Evolutionary conservation across 1,284 basidiomycete species (phyloP).

Genomic region (Heterobasidion annosum): DNA sequence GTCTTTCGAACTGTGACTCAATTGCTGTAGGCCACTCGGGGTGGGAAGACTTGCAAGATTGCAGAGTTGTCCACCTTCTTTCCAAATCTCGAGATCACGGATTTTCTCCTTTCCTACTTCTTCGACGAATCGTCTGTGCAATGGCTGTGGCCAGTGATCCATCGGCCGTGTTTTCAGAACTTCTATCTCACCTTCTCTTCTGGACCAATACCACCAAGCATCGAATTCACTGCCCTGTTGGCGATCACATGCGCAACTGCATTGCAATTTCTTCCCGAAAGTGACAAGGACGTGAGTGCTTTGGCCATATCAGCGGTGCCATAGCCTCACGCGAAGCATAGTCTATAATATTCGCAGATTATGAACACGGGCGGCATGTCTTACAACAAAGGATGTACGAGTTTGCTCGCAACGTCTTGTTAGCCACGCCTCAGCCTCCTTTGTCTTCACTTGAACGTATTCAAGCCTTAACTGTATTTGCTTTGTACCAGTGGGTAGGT

Average conservation of each 20-base stretch:
- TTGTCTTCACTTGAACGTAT: slow-evolving; percentile 15
- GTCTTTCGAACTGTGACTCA: not conserved
- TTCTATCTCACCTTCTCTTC: slow-evolving; percentile 11
- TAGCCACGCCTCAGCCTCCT: slow-evolving; percentile 7
- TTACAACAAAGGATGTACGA: slow-evolving; percentile 12
- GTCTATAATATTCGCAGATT: slow-evolving; percentile 12
- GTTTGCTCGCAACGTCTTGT: slow-evolving; percentile 12
- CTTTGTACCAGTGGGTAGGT: slow-evolving; percentile 15
- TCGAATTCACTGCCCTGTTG: slow-evolving; percentile 14
- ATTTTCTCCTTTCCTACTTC: slow-evolving; percentile 12
- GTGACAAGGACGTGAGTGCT: slow-evolving; percentile 12
- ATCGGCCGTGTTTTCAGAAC: slow-evolving; percentile 14
- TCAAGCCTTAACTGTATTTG: slow-evolving; percentile 12
- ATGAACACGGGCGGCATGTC: slow-evolving; percentile 11
- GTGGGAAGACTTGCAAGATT: not conserved
- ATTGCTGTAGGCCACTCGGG: not conserved
- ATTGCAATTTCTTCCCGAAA: slow-evolving; percentile 16
- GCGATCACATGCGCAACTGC: slow-evolving; percentile 15
- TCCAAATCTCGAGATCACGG: slow-evolving; percentile 13
- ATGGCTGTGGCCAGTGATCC: slow-evolving; percentile 14
- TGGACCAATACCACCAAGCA: slow-evolving; percentile 8
- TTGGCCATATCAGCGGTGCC: not conserved
- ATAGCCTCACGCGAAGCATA: not conserved
- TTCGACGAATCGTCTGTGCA: slow-evolving; percentile 15
- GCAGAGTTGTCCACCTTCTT: slow-evolving; percentile 11